phyloP scores from a whole-genome alignment of 768 basidiomycete species.

The Amanita jacksonii region DNA sequence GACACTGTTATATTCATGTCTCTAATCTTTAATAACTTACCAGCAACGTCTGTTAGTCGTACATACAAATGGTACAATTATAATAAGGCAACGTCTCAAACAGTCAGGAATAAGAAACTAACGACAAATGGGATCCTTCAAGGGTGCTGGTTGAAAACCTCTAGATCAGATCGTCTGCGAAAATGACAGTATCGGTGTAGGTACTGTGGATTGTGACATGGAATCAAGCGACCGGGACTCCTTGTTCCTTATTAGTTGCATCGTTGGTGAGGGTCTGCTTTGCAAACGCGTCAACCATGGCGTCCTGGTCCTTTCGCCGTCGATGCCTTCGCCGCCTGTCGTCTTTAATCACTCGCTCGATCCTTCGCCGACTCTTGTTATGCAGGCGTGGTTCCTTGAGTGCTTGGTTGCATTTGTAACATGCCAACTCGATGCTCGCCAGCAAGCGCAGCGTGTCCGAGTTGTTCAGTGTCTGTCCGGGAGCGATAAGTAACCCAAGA shows the following conservation, averaged over 20 bases:
- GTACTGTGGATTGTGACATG: not conserved
- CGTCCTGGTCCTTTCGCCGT: conserved; percentile 76
- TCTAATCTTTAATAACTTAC: not conserved
- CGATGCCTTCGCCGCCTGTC: conserved; percentile 74
- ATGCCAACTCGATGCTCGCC: conserved; percentile 79
- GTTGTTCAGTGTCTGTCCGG: conserved; percentile 62
- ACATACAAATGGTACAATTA: conserved; percentile 2
- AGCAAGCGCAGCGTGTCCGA: conserved; percentile 75
- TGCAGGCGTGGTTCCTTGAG: conserved; percentile 60
- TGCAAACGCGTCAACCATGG: conserved; percentile 74
- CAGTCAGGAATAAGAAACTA: not conserved
- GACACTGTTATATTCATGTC: no score
- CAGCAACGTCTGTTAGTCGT: conserved; percentile 3
- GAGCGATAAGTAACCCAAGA: conserved; percentile 7
- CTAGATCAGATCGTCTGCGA: not conserved
- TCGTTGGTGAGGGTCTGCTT: conserved; percentile 35
- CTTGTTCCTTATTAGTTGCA: conserved; percentile 15
- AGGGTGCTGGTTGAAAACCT: not conserved
- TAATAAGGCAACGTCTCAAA: conserved; percentile 6
- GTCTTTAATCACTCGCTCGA: conserved; percentile 78
- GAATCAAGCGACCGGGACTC: conserved; percentile 16
- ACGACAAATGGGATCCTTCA: not conserved
- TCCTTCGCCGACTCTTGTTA: conserved; percentile 53
- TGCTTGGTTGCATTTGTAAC: conserved; percentile 65
- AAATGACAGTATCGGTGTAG: not conserved